These are phyloP conservation scores for Eimeria sp. DNA, from an alignment of 169 alveolate species.

Conservation along the genomic window DNA sequence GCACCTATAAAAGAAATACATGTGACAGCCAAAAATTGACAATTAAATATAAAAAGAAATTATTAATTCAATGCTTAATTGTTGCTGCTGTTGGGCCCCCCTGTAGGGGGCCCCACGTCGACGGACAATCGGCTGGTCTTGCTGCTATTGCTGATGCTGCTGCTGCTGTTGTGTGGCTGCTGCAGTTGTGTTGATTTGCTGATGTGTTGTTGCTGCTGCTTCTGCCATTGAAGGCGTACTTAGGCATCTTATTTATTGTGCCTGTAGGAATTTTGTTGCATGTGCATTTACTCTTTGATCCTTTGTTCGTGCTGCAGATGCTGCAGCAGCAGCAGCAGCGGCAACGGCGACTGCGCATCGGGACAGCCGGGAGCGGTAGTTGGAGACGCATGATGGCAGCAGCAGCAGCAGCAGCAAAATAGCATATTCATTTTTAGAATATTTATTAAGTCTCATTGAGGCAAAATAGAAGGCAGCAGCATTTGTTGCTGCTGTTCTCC, in stretches of 20 bases:
- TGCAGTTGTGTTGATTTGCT: background rate
- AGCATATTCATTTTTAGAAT: background rate
- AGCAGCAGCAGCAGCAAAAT: slow-evolving; percentile 17
- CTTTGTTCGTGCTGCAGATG: background rate
- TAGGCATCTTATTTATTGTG: too few species aligned
- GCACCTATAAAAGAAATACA: background rate
- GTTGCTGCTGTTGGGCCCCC: background rate
- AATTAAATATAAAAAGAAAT: background rate
- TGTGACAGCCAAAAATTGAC: background rate
- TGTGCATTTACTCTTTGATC: background rate
- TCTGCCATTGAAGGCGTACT: background rate
- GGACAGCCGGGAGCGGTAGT: background rate
- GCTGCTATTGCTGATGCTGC: slow-evolving; percentile 17
- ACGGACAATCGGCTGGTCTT: background rate
- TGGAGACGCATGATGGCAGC: background rate
- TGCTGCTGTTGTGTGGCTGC: background rate
- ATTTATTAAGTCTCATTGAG: background rate
- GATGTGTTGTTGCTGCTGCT: background rate
- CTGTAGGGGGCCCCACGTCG: background rate
- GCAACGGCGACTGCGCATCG: background rate
- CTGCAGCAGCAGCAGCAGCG: slow-evolving; percentile 17
- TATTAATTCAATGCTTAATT: background rate
- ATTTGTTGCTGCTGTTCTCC: background rate
- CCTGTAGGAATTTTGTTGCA: background rate
- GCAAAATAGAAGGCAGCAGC: background rate